A percentile compares a stretch with the other conserved stretches of the same genome.
Conservation (phyloP, 495 filamentous ascomycete genomes). For the Rusavskia elegans region DNA sequence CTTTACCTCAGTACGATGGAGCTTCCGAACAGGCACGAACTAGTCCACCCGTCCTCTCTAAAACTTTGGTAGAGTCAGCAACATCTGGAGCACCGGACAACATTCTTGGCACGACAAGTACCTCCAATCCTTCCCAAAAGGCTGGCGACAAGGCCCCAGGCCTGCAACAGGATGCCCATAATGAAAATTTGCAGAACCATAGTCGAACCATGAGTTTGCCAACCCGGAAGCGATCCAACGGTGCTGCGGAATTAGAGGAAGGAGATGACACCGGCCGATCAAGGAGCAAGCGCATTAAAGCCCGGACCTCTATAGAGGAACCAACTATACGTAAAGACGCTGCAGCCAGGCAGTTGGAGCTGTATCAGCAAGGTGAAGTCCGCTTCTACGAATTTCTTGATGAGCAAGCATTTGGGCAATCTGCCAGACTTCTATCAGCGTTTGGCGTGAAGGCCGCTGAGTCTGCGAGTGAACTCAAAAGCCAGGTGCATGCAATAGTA, state of each 20-base stretch:
- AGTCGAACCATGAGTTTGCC: conserved; percentile 8
- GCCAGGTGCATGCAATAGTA: not conserved
- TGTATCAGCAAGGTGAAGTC: not conserved
- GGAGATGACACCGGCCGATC: conserved; percentile 42
- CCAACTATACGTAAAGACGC: conserved; percentile 7
- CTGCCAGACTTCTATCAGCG: not conserved
- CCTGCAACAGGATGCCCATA: not conserved
- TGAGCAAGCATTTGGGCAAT: not conserved
- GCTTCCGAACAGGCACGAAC: no score
- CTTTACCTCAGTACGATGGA: no score
- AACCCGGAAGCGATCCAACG: conserved; percentile 34
- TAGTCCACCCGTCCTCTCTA: no score
- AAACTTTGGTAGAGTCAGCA: no score
- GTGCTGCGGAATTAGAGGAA: conserved; percentile 33
- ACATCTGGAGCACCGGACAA: not conserved
- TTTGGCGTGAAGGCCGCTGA: not conserved
- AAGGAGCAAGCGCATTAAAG: conserved; percentile 70
- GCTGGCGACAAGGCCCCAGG: not conserved
- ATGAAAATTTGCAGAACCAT: not conserved
- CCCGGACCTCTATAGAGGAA: conserved; percentile 55
- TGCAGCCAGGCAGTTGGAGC: not conserved
- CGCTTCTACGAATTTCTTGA: not conserved
- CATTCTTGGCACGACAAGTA: not conserved
- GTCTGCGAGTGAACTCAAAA: not conserved
- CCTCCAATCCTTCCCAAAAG: no score